These are phyloP conservation scores for Vachellia pachyceras DNA, from an alignment of 306 rosid species.

Conservation along the genomic window DNA sequence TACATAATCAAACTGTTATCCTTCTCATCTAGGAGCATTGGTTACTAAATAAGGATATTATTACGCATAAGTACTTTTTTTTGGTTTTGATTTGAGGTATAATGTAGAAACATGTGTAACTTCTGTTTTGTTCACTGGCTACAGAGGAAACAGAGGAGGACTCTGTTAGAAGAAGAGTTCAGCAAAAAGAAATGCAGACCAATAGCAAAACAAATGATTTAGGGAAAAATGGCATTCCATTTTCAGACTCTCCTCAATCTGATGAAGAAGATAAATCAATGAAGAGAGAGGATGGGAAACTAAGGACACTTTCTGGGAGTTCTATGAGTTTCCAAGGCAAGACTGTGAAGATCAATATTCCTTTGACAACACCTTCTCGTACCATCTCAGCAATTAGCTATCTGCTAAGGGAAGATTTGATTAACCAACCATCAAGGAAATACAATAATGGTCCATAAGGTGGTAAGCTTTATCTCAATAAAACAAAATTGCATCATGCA, in stretches of 20 bases:
- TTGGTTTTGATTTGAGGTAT: background rate
- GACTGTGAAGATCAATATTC: slow-evolving; percentile 87
- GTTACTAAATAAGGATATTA: too few species aligned
- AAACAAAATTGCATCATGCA: slow-evolving; percentile 78
- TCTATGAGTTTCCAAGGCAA: slow-evolving; percentile 72
- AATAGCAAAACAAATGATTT: slow-evolving; percentile 51
- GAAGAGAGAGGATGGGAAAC: slow-evolving; percentile 60
- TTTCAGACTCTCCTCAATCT: slow-evolving; percentile 51
- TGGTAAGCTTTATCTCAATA: slow-evolving; percentile 69
- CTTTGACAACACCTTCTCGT: slow-evolving; percentile 80
- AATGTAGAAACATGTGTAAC: background rate
- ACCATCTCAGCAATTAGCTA: slow-evolving; percentile 90
- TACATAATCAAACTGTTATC: slow-evolving; percentile 40
- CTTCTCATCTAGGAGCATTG: slow-evolving; percentile 15
- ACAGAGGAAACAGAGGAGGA: slow-evolving; percentile 96
- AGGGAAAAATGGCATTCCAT: slow-evolving; percentile 62
- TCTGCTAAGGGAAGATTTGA: slow-evolving; percentile 78
- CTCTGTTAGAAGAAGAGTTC: slow-evolving; percentile 69
- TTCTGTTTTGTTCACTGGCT: slow-evolving; percentile 28
- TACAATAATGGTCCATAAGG: slow-evolving; percentile 56
- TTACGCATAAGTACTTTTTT: background rate
- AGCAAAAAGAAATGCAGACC: slow-evolving; percentile 62
- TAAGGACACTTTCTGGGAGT: slow-evolving; percentile 65
- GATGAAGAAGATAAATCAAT: slow-evolving; percentile 55
- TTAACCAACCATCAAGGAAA: slow-evolving; percentile 77